These are phyloP conservation scores for Gossypium longicalyx DNA, from an alignment of 345 rosid species.

Conservation along the genomic window DNA sequence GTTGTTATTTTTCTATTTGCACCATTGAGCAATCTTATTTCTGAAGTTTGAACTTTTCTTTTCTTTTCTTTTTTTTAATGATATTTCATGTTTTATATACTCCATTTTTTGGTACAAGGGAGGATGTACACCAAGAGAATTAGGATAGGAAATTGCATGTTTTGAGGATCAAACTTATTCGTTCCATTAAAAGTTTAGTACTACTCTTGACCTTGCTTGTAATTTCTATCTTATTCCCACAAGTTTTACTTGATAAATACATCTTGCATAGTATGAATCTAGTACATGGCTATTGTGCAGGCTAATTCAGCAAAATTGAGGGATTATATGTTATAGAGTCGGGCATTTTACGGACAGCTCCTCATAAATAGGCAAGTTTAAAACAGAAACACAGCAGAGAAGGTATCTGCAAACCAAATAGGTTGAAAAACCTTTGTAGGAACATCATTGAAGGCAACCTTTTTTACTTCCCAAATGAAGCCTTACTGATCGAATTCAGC, in stretches of 20 bases:
- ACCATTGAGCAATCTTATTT: neutral
- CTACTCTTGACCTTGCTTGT: neutral
- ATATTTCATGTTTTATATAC: neutral
- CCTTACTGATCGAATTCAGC: slow-evolving; percentile 51
- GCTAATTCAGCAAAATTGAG: slow-evolving; percentile 27
- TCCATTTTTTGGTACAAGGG: neutral
- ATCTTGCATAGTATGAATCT: neutral
- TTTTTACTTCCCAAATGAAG: slow-evolving; percentile 27
- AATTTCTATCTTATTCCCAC: neutral
- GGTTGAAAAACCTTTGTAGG: slow-evolving; percentile 3
- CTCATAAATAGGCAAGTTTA: slow-evolving; percentile 49
- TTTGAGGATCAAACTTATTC: neutral
- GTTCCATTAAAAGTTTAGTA: neutral
- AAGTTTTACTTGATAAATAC: neutral
- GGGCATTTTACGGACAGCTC: slow-evolving; percentile 60
- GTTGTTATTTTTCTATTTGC: neutral
- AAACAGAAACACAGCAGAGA: slow-evolving; percentile 38
- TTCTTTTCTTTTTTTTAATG: too few species aligned
- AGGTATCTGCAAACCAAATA: slow-evolving; percentile 40
- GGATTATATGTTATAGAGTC: slow-evolving; percentile 33
- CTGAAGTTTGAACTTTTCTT: neutral
- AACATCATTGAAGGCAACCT: neutral
- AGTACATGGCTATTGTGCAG: slow-evolving; percentile 24
- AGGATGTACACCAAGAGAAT: neutral
- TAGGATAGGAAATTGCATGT: neutral